These are phyloP conservation scores for Saccharomyces paradoxus DNA, from an alignment of 805 yeast species.

Conservation along the genomic window DNA sequence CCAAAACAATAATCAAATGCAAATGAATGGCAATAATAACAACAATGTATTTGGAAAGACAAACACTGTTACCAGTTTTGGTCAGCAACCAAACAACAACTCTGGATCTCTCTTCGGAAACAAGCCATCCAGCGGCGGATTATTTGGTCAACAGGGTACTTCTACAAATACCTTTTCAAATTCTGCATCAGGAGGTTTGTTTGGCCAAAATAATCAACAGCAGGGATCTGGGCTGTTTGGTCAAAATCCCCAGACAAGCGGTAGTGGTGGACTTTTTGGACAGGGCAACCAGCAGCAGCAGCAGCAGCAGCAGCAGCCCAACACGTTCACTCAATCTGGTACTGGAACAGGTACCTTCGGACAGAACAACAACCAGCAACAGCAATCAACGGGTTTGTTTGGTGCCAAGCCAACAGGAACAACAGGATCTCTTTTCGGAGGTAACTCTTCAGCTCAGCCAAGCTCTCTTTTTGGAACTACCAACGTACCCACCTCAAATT, in stretches of 20 bases:
- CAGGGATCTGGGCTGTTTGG: slow-evolving; percentile 13
- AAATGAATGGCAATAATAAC: background rate
- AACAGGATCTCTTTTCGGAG: slow-evolving; percentile 35
- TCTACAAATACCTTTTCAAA: slow-evolving; percentile 19
- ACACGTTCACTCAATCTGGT: background rate
- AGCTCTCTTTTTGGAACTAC: background rate
- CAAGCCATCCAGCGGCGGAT: slow-evolving; percentile 21
- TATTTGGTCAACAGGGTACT: slow-evolving; percentile 25
- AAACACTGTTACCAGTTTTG: slow-evolving; percentile 19
- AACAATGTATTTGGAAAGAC: background rate
- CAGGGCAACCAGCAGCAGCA: slow-evolving; percentile 8
- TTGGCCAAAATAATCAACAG: slow-evolving; percentile 32
- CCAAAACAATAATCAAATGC: slow-evolving; percentile 18
- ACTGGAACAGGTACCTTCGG: slow-evolving; percentile 25
- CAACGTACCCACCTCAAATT: background rate
- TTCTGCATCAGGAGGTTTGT: slow-evolving; percentile 25
- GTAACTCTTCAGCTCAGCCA: background rate
- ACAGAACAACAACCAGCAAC: slow-evolving; percentile 21
- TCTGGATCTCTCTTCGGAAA: slow-evolving; percentile 5
- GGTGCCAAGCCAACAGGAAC: slow-evolving; percentile 10
- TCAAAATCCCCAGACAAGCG: slow-evolving; percentile 17
- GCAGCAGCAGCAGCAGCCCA: background rate
- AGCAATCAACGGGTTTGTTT: slow-evolving; percentile 20
- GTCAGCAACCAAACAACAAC: slow-evolving; percentile 31
- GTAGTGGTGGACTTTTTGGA: slow-evolving; percentile 30